Evolutionary conservation across 2,329 filamentous ascomycete genomes (phyloP), one percentile per base, ranked within the genome.

Genomic region (Westerdykella ornata): DNA sequence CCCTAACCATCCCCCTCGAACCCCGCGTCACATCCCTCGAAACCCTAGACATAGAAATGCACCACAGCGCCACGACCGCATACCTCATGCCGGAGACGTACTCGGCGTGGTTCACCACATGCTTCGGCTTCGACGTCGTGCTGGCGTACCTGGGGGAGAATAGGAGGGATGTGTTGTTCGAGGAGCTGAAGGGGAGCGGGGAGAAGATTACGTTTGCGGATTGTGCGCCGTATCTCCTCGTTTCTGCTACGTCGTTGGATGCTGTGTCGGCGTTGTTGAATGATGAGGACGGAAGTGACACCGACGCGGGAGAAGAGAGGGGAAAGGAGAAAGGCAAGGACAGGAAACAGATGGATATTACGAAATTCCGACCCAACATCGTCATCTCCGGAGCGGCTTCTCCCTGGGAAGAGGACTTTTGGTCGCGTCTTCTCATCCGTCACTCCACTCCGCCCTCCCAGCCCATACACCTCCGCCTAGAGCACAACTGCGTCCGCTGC

Each of bases 141-240:
- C 58, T 74, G 13, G 64, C 64, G 14, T 71, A 72, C 39, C 56
- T 74, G 1, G 70, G 71, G 9, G 44, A 58, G 13, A 57, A 72
- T 51, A 56, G 56, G 6, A 66, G 71, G 2, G 44, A 59, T 33
- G 67, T 72, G 4, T 63, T 68, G 54, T 70, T 67, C 41, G 38
- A 54, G 37, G 53, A 62, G 41, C 51, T 60, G 53, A 47, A 53
- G 6, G 9, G 20, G 22, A 42, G 41, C 34, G 39, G 52, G 32
- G 29, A 52, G 6, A 39, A 56, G 16, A 73, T 90, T 33, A 78
- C 77, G 2, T 92, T 90, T 65, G 77, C 80, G 30, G 86, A 92
- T 63, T 77, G 78, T 48, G 85, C 85, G 1, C 83, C 86, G 1
- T 85, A 84, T 60, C 75, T 95, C 12, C 65, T 95, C 17, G 74